Evolutionary conservation across 2,329 filamentous ascomycete genomes (phyloP).

Genomic region (Fusarium chaquense): DNA sequence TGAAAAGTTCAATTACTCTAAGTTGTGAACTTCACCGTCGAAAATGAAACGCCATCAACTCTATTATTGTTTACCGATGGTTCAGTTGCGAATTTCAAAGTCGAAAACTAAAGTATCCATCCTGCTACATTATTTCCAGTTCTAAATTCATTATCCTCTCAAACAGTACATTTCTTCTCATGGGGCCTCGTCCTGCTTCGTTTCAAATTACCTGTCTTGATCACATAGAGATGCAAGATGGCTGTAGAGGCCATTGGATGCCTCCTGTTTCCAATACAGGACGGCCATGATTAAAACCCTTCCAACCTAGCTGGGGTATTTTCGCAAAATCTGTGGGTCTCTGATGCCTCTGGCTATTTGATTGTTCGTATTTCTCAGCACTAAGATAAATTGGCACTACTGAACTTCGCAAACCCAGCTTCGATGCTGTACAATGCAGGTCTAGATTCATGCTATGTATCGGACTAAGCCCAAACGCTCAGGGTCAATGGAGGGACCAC

Average conservation of each 20-base stretch:
- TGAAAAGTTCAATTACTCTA: background rate
- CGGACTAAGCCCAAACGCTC: background rate
- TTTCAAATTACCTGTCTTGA: background rate
- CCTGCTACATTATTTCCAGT: too few species aligned
- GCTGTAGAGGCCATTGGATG: background rate
- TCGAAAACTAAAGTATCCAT: too few species aligned
- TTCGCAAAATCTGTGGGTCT: background rate
- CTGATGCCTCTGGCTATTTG: constrained; percentile 1
- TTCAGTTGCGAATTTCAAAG: too few species aligned
- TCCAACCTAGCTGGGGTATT: background rate
- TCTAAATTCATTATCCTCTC: background rate
- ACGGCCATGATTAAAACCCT: too few species aligned
- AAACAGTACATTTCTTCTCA: background rate
- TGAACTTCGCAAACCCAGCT: constrained; percentile 1
- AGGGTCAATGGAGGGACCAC: background rate
- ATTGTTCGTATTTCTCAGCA: constrained; percentile 2
- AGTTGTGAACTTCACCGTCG: background rate
- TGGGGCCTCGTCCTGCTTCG: background rate
- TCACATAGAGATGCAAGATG: background rate
- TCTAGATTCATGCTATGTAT: background rate
- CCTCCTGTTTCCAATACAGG: background rate
- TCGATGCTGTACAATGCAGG: background rate
- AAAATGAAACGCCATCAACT: too few species aligned
- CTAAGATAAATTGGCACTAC: constrained; percentile 8
- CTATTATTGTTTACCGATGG: too few species aligned